These are phyloP conservation scores for Cutaneotrichosporon dermatis DNA, from an alignment of 1,284 basidiomycete genomes.

Conservation along the genomic window DNA sequence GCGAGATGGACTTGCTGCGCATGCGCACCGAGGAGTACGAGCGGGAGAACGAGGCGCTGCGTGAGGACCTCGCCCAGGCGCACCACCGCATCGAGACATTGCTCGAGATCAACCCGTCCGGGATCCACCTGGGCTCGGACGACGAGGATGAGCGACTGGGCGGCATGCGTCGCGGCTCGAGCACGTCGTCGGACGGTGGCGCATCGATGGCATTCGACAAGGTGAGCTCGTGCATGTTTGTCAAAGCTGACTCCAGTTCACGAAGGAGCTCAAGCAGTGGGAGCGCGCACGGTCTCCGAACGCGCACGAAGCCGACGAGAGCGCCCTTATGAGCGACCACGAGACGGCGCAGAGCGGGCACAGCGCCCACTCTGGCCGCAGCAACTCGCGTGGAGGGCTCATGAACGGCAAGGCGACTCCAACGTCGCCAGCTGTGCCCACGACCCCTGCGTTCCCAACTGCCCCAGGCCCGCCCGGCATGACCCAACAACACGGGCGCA, in stretches of 20 bases:
- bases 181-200: slow-evolving; percentile 30
- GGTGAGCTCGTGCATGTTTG: slow-evolving; percentile 20
- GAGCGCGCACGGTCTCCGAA: slow-evolving; percentile 39
- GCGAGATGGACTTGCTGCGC: slow-evolving; percentile 64
- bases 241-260: slow-evolving; percentile 27
- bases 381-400: no score
- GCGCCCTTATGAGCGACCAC: background rate
- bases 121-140: slow-evolving; percentile 26
- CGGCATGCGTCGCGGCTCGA: slow-evolving; percentile 18
- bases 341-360: background rate
- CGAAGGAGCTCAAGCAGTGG: slow-evolving; percentile 47
- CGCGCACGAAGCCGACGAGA: slow-evolving; percentile 3
- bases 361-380: no score
- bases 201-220: slow-evolving; percentile 45
- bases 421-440: background rate
- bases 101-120: slow-evolving; percentile 35
- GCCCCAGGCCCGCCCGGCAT: background rate
- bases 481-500: background rate
- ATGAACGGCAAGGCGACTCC: background rate
- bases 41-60: slow-evolving; percentile 52
- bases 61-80: slow-evolving; percentile 68
- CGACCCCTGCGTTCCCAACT: background rate
- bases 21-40: slow-evolving; percentile 43
- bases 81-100: slow-evolving; percentile 54
- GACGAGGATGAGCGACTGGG: slow-evolving; percentile 22